phyloP scores from a whole-genome alignment of 768 basidiomycete genomes.

The Tricholoma matsutake region DNA sequence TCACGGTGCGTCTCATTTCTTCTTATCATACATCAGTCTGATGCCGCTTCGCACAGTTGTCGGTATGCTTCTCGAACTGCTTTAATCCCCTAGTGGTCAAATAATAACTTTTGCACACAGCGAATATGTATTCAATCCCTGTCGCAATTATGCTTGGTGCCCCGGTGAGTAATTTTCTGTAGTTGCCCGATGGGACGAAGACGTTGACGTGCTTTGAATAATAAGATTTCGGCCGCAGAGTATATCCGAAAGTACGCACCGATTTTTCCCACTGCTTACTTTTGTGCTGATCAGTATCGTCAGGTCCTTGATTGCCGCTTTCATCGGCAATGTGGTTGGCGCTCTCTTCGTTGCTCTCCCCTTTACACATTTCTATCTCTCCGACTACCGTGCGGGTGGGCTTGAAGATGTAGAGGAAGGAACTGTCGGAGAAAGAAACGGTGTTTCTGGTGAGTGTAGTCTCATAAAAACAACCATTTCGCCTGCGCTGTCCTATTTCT shows the following conservation, averaged over 20 bases:
- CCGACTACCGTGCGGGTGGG: conserved; percentile 42
- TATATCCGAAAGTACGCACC: conserved; percentile 3
- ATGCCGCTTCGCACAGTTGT: not conserved
- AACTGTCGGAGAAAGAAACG: not conserved
- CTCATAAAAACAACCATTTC: not conserved
- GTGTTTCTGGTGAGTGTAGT: not conserved
- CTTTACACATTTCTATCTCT: conserved; percentile 60
- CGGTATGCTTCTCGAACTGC: not conserved
- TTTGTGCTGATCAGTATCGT: not conserved
- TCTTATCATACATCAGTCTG: not conserved
- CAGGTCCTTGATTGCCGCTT: conserved; percentile 62
- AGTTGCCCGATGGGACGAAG: not conserved
- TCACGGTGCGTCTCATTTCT: conserved; percentile 44
- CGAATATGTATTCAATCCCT: conserved; percentile 73
- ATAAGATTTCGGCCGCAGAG: not conserved
- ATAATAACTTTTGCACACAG: conserved; percentile 17
- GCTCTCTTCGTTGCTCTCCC: conserved; percentile 63
- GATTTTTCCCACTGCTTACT: no score
- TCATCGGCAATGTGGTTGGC: conserved; percentile 66
- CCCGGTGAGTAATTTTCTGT: conserved; percentile 36
- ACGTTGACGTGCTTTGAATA: not conserved
- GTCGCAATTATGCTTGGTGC: conserved; percentile 69
- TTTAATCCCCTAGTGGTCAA: not conserved
- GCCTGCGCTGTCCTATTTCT: not conserved
- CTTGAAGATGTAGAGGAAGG: conserved; percentile 40